These are phyloP conservation scores for Nasturtium officinale DNA, from an alignment of 345 rosid genomes.

Conservation along the genomic window DNA sequence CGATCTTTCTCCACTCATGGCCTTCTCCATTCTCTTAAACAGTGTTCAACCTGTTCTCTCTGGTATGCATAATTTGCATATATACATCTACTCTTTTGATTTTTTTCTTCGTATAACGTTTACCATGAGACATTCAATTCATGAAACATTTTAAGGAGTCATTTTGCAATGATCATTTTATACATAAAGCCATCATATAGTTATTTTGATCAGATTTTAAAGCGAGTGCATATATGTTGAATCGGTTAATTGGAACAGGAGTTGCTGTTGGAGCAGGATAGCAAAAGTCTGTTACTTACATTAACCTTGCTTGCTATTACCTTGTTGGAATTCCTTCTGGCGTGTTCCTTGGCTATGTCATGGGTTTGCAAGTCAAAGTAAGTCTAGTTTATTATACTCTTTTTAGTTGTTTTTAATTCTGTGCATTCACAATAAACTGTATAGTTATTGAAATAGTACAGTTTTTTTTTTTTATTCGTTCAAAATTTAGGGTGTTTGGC, in stretches of 20 bases:
- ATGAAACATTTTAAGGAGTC: background rate
- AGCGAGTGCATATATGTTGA: background rate
- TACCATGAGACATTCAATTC: background rate
- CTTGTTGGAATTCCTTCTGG: constrained; percentile 73
- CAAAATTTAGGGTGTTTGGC: constrained; percentile 67
- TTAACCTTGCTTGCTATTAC: constrained; percentile 71
- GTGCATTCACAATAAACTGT: background rate
- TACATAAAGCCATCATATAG: no score
- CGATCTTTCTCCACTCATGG: constrained; percentile 66
- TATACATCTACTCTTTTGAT: no score
- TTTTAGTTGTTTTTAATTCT: background rate
- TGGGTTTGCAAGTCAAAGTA: constrained; percentile 63
- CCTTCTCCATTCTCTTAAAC: constrained; percentile 70
- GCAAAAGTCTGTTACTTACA: constrained; percentile 70
- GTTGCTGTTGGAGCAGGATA: constrained; percentile 79
- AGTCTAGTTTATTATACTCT: constrained; percentile 16
- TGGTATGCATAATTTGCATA: no score
- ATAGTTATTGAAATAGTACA: background rate
- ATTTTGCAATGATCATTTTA: background rate
- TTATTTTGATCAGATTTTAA: no score
- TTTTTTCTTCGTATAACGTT: no score
- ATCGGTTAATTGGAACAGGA: constrained; percentile 46
- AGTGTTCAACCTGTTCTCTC: constrained; percentile 81
- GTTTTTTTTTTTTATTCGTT: background rate
- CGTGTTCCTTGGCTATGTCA: constrained; percentile 58